Percentiles rank a stretch among this genome's conserved stretches.
These are phyloP conservation scores for Dactylellina leptospora DNA, from an alignment of 2,329 filamentous ascomycete genomes.

Conservation along the genomic window DNA sequence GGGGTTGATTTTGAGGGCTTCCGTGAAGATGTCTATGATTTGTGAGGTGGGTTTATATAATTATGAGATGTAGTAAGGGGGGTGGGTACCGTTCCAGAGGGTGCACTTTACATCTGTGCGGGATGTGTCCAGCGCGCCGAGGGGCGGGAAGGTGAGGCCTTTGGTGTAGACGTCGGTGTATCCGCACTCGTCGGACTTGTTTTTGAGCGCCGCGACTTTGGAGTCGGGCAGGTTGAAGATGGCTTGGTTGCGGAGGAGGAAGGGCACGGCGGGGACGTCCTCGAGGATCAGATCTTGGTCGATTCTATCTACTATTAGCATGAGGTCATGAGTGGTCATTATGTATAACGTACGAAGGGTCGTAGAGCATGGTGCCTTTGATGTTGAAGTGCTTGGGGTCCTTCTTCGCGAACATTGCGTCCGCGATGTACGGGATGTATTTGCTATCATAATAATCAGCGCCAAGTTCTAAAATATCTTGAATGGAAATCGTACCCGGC, in stretches of 20 bases:
- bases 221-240: constrained; percentile 73
- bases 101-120: not conserved
- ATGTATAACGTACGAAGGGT: constrained; percentile 64
- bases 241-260: constrained; percentile 69
- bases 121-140: constrained; percentile 67
- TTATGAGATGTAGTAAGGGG: not conserved
- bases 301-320: constrained; percentile 57
- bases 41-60: too few relatives aligned
- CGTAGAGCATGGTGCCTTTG: constrained; percentile 75
- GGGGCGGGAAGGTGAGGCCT: constrained; percentile 75
- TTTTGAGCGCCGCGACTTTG: constrained; percentile 66
- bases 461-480: constrained; percentile 60
- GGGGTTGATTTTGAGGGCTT: constrained; percentile 71
- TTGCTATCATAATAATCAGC: constrained; percentile 11
- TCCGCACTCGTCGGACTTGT: constrained; percentile 68
- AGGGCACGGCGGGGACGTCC: constrained; percentile 67
- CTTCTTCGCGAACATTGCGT: constrained; percentile 66
- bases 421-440: constrained; percentile 65
- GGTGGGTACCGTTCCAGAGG: constrained; percentile 29
- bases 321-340: not conserved
- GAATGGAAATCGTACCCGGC: constrained; percentile 66
- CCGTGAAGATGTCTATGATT: constrained; percentile 66
- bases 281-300: constrained; percentile 64
- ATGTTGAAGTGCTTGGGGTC: constrained; percentile 74
- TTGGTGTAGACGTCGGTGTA: constrained; percentile 69